Evolutionary conservation across 371 early-diverging fungal genomes (phyloP), one percentile per base, ranked within the genome.

Genomic region (Parasitella parasitica): DNA sequence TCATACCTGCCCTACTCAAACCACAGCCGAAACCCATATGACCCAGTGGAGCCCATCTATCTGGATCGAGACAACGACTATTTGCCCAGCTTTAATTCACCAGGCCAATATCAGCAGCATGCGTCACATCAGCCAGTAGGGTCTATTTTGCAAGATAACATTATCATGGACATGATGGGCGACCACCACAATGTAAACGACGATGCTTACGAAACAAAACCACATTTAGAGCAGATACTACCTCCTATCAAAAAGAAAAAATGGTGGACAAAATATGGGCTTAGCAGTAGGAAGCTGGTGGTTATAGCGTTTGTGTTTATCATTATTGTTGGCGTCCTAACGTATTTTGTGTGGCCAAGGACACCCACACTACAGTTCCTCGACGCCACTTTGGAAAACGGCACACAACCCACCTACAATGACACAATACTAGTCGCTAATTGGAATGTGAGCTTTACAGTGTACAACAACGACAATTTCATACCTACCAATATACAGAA

Each of bases 321-420:
- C 22, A 51, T 66, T 4, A 24, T 75, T 32, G 61, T 75, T 2
- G 72, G 48, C 12, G 53, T 77, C 3, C 39, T 71, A 11, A 72
- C 75, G 66, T 80, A 69, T 51, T 77, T 80, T 69, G 80, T 77
- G 2, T 80, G 80, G 76, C 80, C 80, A 0, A 66, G 80, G 11
- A 38, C 34, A n/a, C 75, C 75, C 0, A 64, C 60, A 8, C 46
- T 80, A 16, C 34, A 26, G 3, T 69, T 64, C 24, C 26, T 60
- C 2, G 64, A 69, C 8, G 69, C 68, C 0, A 64, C 54, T 4
- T 28, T 74, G 3, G 53, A 35, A 0, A 34, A 52, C 28, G 61
- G 30, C 15, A 48, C 55, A 11, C 52, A 38, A 34, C 35, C 56
- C 24, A 20, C 35, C 15, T 54, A 59, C 54, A 63, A 68, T 2